A percentile compares a stretch with the other conserved stretches of the same genome.
phyloP scores from a whole-genome alignment of 768 basidiomycete species.

The Psilocybe cubensis region DNA sequence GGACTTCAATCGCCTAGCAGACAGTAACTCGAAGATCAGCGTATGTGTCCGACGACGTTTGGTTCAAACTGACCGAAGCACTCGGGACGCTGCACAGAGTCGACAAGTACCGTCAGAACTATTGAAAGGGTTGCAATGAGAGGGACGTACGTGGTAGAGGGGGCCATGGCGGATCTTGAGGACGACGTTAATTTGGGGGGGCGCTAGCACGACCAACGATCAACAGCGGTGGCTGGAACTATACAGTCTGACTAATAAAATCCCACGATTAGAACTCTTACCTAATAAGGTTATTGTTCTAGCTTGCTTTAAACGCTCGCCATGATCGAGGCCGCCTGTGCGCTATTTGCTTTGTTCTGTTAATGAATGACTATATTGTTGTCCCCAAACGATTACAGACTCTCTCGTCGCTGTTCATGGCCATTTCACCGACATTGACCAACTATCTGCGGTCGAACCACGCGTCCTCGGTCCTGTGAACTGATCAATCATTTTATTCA shows the following conservation, averaged over 20 bases:
- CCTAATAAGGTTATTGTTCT: neutral
- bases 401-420: too few relatives aligned
- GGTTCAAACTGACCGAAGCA: conserved; percentile 52
- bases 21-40: conserved; percentile 24
- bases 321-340: neutral
- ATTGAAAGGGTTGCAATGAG: neutral
- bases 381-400: too few relatives aligned
- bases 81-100: conserved; percentile 48
- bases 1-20: conserved; percentile 87
- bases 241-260: conserved; percentile 43
- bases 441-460: neutral
- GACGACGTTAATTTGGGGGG: conserved; percentile 40
- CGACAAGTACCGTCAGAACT: conserved; percentile 7
- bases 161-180: conserved; percentile 58
- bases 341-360: neutral
- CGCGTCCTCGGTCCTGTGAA: neutral
- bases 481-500: neutral
- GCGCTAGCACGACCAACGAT: conserved; percentile 24
- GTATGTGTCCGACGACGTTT: conserved; percentile 18
- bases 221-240: conserved; percentile 44
- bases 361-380: too few relatives aligned
- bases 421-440: neutral
- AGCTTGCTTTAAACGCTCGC: neutral
- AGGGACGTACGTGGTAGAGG: conserved; percentile 56
- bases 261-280: conserved; percentile 22